Evolutionary conservation across 169 alveolate genomes (phyloP), one percentile per base, ranked within the genome.

Genomic region (Prorocentrum cordatum): DNA sequence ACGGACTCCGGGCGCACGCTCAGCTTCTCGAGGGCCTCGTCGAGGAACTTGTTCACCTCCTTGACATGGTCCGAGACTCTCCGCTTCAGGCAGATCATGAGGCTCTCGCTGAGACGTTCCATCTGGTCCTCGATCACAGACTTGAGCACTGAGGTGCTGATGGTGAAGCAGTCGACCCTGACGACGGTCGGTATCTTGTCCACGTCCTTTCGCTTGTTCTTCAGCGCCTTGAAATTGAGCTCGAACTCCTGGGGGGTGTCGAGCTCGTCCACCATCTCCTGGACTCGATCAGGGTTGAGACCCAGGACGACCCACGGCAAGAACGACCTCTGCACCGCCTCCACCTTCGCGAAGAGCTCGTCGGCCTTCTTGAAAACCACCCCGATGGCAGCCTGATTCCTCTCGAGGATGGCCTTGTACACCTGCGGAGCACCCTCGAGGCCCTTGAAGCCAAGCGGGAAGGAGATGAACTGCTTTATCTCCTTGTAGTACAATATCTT

Each of bases 131-230:
- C 97, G 20, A 95, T 92, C 36, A 94, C 95, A 7, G 94, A 79
- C 83, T 96, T 96, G 83, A 95, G 93, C 27, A 96, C 94, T 27
- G 93, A 92, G 2, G 95, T 73, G 83, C 93, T 93, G 47, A 96
- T 91, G 70, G 94, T 94, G 92, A 95, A 94, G 93, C 98, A 95
- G 84, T 95, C 97, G 10, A 96, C 92, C 92, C 94, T 95, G 2
- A 94, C 90, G 24, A 89, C 79, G 91, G 95, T 97, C n/a, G 93
- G 94, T 22, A 95, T 88, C 83, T 95, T 96, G 87, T 96, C 97
- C 27, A 96, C 79, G 62, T 96, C 97, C 87, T 62, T 89, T 4
- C 79, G 66, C 45, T 62, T 87, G 29, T 64, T 83, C 83, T 94
- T 94, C 20, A 95, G 92, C 82, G 94, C 92, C 64, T 94, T 95